phyloP scores from a whole-genome alignment of 2,329 filamentous ascomycete species.

The Allantophomopsis cytisporea region DNA sequence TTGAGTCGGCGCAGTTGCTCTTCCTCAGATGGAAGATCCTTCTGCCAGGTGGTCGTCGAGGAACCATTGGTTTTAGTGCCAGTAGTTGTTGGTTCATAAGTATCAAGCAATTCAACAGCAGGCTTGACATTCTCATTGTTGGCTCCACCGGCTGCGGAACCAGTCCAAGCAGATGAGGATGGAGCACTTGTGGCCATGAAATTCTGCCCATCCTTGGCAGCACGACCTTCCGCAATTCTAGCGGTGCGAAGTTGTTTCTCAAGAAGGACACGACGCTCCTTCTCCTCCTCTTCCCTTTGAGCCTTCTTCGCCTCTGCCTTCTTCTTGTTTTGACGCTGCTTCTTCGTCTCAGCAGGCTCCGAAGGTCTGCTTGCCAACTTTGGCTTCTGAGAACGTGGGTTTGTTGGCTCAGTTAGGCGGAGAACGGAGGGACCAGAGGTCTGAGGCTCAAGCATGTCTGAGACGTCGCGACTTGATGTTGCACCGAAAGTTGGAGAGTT shows the following conservation, averaged over 20 bases:
- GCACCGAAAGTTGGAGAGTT: slow-evolving; percentile 48
- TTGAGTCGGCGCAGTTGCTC: slow-evolving; percentile 44
- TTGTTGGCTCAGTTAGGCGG: slow-evolving; percentile 58
- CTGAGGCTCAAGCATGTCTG: slow-evolving; percentile 80
- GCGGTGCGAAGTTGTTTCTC: slow-evolving; percentile 77
- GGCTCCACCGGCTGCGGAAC: slow-evolving; percentile 14
- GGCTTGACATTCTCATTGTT: slow-evolving; percentile 15
- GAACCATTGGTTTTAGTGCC: background rate
- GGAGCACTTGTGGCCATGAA: slow-evolving; percentile 33
- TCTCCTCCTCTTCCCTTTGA: slow-evolving; percentile 64
- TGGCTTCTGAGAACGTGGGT: slow-evolving; percentile 44
- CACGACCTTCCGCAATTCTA: slow-evolving; percentile 67
- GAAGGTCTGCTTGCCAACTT: slow-evolving; percentile 44
- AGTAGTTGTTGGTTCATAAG: slow-evolving; percentile 29
- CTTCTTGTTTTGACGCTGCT: slow-evolving; percentile 83
- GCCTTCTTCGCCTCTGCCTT: slow-evolving; percentile 75
- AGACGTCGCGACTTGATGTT: slow-evolving; percentile 47
- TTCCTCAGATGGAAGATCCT: slow-evolving; percentile 39
- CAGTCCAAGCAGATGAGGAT: slow-evolving; percentile 29
- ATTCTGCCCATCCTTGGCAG: slow-evolving; percentile 66
- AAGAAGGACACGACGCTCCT: slow-evolving; percentile 58
- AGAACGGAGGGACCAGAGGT: slow-evolving; percentile 59
- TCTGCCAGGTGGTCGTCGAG: slow-evolving; percentile 7
- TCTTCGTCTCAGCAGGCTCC: slow-evolving; percentile 73
- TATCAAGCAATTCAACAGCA: slow-evolving; percentile 40